These are phyloP conservation scores for Ophiocordyceps australis DNA, from an alignment of 2,329 filamentous ascomycete genomes.

Conservation along the genomic window DNA sequence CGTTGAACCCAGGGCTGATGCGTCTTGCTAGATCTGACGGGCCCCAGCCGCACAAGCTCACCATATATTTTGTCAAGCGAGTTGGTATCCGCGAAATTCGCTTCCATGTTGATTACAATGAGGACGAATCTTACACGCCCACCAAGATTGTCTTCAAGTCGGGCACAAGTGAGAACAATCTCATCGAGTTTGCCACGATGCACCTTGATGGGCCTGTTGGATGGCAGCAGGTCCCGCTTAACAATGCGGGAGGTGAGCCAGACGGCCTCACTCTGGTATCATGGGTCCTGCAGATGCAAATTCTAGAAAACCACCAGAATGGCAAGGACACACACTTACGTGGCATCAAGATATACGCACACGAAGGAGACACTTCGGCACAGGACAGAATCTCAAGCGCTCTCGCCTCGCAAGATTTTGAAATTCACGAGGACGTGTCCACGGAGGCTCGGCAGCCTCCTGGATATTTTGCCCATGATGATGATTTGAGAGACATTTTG, in stretches of 20 bases:
- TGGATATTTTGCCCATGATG: not conserved
- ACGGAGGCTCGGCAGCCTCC: not conserved
- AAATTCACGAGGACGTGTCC: not conserved
- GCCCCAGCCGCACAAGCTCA: constrained; percentile 65
- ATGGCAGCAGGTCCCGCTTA: constrained; percentile 70
- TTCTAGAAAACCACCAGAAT: constrained; percentile 96
- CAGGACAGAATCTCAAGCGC: too few relatives aligned
- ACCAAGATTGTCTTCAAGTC: constrained; percentile 81
- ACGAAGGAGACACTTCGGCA: constrained; percentile 33
- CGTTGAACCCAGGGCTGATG: not conserved
- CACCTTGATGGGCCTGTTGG: constrained; percentile 62
- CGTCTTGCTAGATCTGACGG: constrained; percentile 47
- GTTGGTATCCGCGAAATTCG: constrained; percentile 62
- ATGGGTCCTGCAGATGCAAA: constrained; percentile 77
- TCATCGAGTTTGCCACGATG: constrained; percentile 75
- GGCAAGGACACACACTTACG: constrained; percentile 97
- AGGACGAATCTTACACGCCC: constrained; percentile 92
- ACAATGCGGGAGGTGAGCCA: constrained; percentile 33
- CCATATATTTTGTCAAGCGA: constrained; percentile 71
- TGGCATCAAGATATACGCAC: constrained; percentile 70
- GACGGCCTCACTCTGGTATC: constrained; percentile 64
- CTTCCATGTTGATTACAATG: constrained; percentile 78
- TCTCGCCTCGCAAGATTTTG: too few relatives aligned
- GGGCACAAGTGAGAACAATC: constrained; percentile 78
- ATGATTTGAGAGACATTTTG: constrained; percentile 11